Evolutionary conservation across 1,284 basidiomycete species (phyloP), one percentile per base, ranked within the genome.

Genomic region (Ustilago loliicola): DNA sequence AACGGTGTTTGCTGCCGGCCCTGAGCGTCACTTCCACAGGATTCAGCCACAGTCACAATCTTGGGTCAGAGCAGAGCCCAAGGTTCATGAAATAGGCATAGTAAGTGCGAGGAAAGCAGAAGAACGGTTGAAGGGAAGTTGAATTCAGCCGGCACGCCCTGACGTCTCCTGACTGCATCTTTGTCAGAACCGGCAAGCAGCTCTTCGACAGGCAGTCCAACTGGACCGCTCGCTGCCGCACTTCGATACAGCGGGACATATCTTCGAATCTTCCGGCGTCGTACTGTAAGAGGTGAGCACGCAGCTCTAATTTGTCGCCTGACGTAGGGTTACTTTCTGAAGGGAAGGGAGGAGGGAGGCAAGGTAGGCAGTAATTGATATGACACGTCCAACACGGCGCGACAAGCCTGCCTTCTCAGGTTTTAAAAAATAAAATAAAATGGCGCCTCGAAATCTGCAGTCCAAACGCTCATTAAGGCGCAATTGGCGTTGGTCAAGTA

Each of bases 321-420:
- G 21, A 29, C 10, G 19, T 23, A 47, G 21, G 13, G 23, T 55
- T 29, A 17, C 10, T 5, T 15, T 17, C 7, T n/a, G 11, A n/a
- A 47, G 21, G 17, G 48, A 4, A 45, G 19, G 32, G 38, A 21
- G 19, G 8, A 42, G 55, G 27, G 27, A 56, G 27, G 45, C 52
- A 38, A 10, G 19, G 23, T 47, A 53, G 47, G 52, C 30, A 62
- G 48, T 15, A 61, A 57, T 52, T 70, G 72, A 75, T 64, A 75
- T 75, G 68, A 45, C 67, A 50, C 68, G 67, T 75, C 72, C 72
- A 75, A 67, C 64, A 71, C 13, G 67, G 72, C 72, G 71, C 15
- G 23, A 38, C 58, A 32, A 29, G 34, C 30, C n/a, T 29, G 51
- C 19, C 50, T 38, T n/a, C n/a, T n/a, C n/a, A n/a, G n/a, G n/a